These are phyloP conservation scores for Cryptosporidium sp. DNA, from an alignment of 169 alveolate genomes.

Conservation along the genomic window DNA sequence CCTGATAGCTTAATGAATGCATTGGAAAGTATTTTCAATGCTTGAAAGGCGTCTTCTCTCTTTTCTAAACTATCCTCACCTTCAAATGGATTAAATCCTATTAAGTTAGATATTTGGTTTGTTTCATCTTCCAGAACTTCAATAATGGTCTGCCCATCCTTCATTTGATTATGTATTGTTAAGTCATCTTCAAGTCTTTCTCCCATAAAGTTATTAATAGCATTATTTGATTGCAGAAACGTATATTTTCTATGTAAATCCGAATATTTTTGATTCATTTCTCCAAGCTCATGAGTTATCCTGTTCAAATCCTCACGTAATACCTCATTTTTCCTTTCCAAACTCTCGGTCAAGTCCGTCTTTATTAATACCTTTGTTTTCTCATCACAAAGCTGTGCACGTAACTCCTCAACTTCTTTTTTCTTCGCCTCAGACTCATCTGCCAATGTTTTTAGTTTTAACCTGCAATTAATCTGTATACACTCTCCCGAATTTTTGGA, in stretches of 20 bases:
- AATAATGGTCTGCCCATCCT: too few relatives aligned
- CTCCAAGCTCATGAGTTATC: constrained; percentile 51
- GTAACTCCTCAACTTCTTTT: not conserved
- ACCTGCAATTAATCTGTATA: constrained; percentile 8
- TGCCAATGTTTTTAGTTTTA: not conserved
- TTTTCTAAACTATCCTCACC: constrained; percentile 1
- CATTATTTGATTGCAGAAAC: constrained; percentile 23
- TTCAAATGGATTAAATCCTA: constrained; percentile 65
- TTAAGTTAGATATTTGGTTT: constrained; percentile 24
- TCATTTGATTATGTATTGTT: not conserved
- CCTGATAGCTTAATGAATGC: constrained; percentile 32
- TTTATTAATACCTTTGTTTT: not conserved
- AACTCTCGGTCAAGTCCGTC: not conserved
- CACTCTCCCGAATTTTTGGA: not conserved
- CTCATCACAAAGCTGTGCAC: not conserved
- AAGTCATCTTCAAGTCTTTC: constrained; percentile 26
- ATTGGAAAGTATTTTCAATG: constrained; percentile 37
- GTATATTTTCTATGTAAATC: constrained; percentile 39
- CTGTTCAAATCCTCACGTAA: constrained; percentile 49
- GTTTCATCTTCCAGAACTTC: not conserved
- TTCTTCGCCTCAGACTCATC: constrained; percentile 4
- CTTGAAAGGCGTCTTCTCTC: constrained; percentile 10
- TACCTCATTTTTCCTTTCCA: constrained; percentile 46
- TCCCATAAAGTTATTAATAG: constrained; percentile 3
- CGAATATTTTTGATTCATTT: constrained; percentile 34